Base-by-base conservation (phyloP, 1,284 basidiomycete genomes). In the Phellopilus nigrolimitatus region DNA sequence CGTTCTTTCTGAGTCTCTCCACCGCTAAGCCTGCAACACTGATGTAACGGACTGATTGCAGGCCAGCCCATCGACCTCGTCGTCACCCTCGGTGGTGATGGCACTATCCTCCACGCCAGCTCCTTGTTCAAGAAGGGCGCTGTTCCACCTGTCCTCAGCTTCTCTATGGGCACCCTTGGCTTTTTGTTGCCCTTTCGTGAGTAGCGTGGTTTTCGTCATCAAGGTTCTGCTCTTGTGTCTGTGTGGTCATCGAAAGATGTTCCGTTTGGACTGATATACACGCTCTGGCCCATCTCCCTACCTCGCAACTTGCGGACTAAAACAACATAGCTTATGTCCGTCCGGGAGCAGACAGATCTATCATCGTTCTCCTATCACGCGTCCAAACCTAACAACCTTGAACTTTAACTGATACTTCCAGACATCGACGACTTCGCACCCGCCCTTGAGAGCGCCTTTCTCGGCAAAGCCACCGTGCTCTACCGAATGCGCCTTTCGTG, bases 141-240 rank as follows among this genome's bases (percentile, higher is more conserved):
- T 19, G 94, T 97, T 10, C 95, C 95, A 1, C 95, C 95, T 0
- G 94, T 98, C 0, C 72, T 98, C 31, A 95, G 91, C 63, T 97
- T 98, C 69, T 94, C 90, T 0, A 92, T 97, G 89, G 95, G 95
- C 5, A 95, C 91, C 1, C 73, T 98, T 0, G 95, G 95, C 1
- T 98, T 98, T 66, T 70, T 98, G 13, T 75, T 98, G 15, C 95
- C 95, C 0, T 97, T 97, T 68, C 89, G 92, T 92, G 62, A 72
- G 91, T 76, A 3, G 41, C 6, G 25, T 24, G 5, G 13, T 44
- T 19, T 30, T 24, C 3, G 17, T 8, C 17, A 3, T 36, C 24
- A 9, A 3, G 17, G 12, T 7, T 39, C 24, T 39, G 15, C 15
- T 39, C 10, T 22, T 4, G 17, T 39, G 9, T 39, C 15, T 39